phyloP scores from a whole-genome alignment of 2,329 filamentous ascomycete species.

The Exophiala oligosperma region DNA sequence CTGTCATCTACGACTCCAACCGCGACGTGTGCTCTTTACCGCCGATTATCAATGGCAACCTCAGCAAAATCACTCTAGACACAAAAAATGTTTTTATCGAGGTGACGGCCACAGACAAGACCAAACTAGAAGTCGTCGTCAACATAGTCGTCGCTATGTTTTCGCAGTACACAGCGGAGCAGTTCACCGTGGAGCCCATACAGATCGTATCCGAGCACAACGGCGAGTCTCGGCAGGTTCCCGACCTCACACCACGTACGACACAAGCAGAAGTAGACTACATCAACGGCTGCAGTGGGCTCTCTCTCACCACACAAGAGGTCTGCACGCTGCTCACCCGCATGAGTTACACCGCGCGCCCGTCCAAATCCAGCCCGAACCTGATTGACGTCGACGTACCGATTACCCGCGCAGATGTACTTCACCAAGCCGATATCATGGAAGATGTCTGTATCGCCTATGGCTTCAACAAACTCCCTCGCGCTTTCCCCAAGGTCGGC shows the following conservation, averaged over 20 bases:
- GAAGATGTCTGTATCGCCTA: constrained; percentile 96
- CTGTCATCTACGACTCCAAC: constrained; percentile 90
- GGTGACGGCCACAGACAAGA: constrained; percentile 92
- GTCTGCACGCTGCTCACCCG: constrained; percentile 80
- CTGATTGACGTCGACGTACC: constrained; percentile 81
- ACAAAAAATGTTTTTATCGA: constrained; percentile 97
- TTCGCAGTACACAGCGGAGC: constrained; percentile 82
- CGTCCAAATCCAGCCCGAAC: constrained; percentile 67
- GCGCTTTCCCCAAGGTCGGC: constrained; percentile 80
- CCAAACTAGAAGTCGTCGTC: constrained; percentile 93
- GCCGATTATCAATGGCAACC: constrained; percentile 96
- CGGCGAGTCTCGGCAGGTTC: constrained; percentile 74
- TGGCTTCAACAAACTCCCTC: constrained; percentile 93
- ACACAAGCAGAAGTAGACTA: constrained; percentile 87
- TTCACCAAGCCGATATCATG: constrained; percentile 98
- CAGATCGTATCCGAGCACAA: constrained; percentile 93
- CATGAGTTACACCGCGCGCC: constrained; percentile 84
- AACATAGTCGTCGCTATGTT: constrained; percentile 98
- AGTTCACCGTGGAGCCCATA: constrained; percentile 91
- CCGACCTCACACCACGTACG: constrained; percentile 73
- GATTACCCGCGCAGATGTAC: constrained; percentile 86
- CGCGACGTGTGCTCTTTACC: constrained; percentile 86
- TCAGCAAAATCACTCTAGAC: constrained; percentile 90
- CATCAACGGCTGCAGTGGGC: constrained; percentile 88
- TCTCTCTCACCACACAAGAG: constrained; percentile 70